Evolutionary conservation across 2,329 filamentous ascomycete species (phyloP).

Genomic region (Didymella arachidicola): DNA sequence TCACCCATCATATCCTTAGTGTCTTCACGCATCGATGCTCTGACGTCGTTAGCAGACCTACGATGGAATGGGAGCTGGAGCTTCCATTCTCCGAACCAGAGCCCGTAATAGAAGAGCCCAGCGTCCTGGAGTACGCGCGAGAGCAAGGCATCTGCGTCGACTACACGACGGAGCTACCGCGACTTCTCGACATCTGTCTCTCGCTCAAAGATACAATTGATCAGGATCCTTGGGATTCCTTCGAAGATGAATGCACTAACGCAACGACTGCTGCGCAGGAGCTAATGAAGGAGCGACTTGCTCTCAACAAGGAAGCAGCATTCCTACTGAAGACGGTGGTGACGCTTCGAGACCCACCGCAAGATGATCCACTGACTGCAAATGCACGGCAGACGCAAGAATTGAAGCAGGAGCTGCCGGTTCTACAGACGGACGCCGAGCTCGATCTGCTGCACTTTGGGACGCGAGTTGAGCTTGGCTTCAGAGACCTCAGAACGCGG

Average conservation of each 20-base stretch:
- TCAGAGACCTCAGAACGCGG: conserved; percentile 43
- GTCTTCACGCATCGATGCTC: not conserved
- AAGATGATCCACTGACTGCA: not conserved
- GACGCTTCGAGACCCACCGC: conserved; percentile 9
- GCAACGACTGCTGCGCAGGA: conserved; percentile 13
- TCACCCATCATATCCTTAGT: not conserved
- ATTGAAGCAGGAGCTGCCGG: conserved; percentile 57
- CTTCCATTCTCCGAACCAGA: conserved; percentile 11
- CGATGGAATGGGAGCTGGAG: conserved; percentile 35
- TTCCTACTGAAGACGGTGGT: conserved; percentile 37
- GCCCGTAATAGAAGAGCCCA: conserved; percentile 36
- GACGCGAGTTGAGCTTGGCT: conserved; percentile 32
- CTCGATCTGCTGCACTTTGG: conserved; percentile 55
- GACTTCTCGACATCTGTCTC: conserved; percentile 21
- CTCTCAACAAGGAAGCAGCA: conserved; percentile 40
- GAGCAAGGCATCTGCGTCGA: conserved; percentile 54
- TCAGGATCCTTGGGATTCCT: conserved; percentile 32
- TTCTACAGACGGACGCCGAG: conserved; percentile 57
- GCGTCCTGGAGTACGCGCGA: conserved; percentile 58
- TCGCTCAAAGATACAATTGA: conserved; percentile 23
- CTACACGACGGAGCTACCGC: conserved; percentile 43
- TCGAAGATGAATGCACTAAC: conserved; percentile 24
- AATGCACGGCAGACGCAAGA: conserved; percentile 26
- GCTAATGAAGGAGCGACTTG: conserved; percentile 39
- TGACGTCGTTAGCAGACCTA: not conserved